Conservation (phyloP, 2,329 filamentous ascomycete species). For the Drechslerella coelobrocha region DNA sequence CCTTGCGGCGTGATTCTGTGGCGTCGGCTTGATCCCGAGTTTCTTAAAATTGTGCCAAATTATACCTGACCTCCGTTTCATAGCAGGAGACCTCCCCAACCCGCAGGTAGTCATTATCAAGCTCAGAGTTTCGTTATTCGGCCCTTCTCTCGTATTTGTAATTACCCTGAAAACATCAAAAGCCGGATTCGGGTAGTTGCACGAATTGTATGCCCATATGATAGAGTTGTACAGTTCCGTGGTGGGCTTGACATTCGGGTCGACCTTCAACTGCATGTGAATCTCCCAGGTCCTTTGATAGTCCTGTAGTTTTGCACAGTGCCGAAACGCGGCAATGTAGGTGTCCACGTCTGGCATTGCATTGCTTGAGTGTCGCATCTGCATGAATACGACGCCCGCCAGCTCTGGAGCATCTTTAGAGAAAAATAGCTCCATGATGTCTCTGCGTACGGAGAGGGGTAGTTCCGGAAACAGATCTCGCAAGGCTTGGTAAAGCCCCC, state of each 20-base stretch:
- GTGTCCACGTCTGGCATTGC: conserved; percentile 72
- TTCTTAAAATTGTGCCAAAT: conserved; percentile 74
- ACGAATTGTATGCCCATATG: conserved; percentile 82
- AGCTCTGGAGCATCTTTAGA: conserved; percentile 78
- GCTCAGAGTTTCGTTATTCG: conserved; percentile 78
- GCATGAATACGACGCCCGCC: conserved; percentile 83
- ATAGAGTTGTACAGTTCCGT: conserved; percentile 81
- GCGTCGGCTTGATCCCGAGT: conserved; percentile 80
- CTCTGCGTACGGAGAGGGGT: conserved; percentile 69
- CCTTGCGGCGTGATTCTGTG: conserved; percentile 76
- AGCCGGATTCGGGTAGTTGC: conserved; percentile 70
- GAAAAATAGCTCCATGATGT: conserved; percentile 84
- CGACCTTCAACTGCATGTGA: conserved; percentile 94
- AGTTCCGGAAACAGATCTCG: conserved; percentile 63
- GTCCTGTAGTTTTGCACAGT: conserved; percentile 70
- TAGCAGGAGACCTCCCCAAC: conserved; percentile 65
- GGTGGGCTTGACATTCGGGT: conserved; percentile 76
- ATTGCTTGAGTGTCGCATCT: conserved; percentile 81
- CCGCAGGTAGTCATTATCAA: conserved; percentile 83
- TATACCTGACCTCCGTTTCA: conserved; percentile 65
- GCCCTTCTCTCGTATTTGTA: conserved; percentile 81
- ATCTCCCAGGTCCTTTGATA: conserved; percentile 73
- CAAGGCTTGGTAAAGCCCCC: conserved; percentile 41
- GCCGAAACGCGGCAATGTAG: conserved; percentile 79
- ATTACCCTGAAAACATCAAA: conserved; percentile 86